phyloP scores from a whole-genome alignment of 257 asterid species.

The Capsicum chinense region DNA sequence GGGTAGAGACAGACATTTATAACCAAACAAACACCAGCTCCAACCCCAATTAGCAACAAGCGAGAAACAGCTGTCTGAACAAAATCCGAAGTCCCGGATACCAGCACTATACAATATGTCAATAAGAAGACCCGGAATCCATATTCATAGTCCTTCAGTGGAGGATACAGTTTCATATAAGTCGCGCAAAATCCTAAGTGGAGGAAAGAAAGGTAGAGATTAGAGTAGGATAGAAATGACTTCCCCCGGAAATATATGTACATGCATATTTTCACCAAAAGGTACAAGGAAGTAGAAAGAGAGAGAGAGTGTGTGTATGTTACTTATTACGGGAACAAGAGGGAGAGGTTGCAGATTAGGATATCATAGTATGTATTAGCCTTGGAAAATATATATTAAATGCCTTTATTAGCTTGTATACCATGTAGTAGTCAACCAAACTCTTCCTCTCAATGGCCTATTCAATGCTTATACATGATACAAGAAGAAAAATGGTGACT shows the following conservation, averaged over 20 bases:
- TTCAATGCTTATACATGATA: background rate
- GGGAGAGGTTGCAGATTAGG: background rate
- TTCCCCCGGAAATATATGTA: background rate
- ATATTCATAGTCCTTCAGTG: slow-evolving; percentile 88
- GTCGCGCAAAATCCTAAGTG: slow-evolving; percentile 54
- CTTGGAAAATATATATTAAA: background rate
- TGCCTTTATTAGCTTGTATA: background rate
- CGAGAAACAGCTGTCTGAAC: slow-evolving; percentile 73
- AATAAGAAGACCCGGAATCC: slow-evolving; percentile 90
- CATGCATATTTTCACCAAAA: background rate
- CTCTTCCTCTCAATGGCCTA: background rate
- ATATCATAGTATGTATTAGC: background rate
- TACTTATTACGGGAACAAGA: background rate
- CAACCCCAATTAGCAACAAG: slow-evolving; percentile 71
- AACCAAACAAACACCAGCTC: slow-evolving; percentile 74
- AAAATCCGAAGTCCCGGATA: slow-evolving; percentile 71
- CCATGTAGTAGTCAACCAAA: background rate
- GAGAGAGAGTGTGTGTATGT: background rate
- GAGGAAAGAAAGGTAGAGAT: background rate
- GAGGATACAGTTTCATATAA: slow-evolving; percentile 76
- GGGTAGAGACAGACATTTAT: slow-evolving; percentile 73
- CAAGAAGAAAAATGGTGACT: background rate
- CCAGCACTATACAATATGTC: slow-evolving; percentile 80
- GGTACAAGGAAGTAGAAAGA: background rate
- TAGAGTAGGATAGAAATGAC: background rate